Percentiles rank a stretch among this genome's conserved stretches.
Evolutionary conservation across 1,139 yeast species (phyloP).

Genomic region (Protomyces lactucae-debilis): DNA sequence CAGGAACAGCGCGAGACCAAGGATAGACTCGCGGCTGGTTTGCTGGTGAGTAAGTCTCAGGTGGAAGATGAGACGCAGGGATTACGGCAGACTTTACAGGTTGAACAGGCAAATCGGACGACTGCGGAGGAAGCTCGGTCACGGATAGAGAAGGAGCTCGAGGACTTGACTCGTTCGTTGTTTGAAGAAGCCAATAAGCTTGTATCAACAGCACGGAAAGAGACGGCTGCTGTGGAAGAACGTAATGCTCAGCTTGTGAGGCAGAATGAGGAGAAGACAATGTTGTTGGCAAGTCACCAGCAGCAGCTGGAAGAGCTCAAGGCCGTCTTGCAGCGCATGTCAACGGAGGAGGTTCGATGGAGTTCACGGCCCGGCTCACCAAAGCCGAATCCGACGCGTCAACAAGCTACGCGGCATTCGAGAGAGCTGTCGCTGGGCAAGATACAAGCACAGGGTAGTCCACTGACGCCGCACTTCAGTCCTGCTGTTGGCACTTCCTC

Average conservation of each 20-base stretch:
- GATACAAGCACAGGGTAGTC: conserved; percentile 10
- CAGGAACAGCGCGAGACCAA: conserved; percentile 35
- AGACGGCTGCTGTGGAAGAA: conserved; percentile 40
- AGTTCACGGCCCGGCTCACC: conserved; percentile 10
- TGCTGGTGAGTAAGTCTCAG: conserved; percentile 34
- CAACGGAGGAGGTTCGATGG: conserved; percentile 33
- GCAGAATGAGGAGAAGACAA: conserved; percentile 68
- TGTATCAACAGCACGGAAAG: conserved; percentile 60
- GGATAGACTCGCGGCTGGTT: conserved; percentile 35
- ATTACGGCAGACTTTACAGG: conserved; percentile 31
- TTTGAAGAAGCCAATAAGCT: conserved; percentile 68
- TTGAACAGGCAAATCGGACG: conserved; percentile 34
- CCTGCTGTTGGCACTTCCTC: not conserved
- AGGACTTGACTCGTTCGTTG: conserved; percentile 61
- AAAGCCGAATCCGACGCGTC: conserved; percentile 7
- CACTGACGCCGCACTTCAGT: conserved; percentile 10
- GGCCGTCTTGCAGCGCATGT: conserved; percentile 48
- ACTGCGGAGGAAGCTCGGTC: conserved; percentile 51
- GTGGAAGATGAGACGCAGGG: conserved; percentile 32
- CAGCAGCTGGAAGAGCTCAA: conserved; percentile 69
- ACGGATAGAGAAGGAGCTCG: conserved; percentile 58
- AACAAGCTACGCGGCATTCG: conserved; percentile 10
- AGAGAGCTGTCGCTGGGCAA: not conserved
- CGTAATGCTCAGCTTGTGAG: conserved; percentile 55
- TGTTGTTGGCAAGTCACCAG: conserved; percentile 59